phyloP scores from a whole-genome alignment of 345 rosid genomes.

The Gossypium turneri region DNA sequence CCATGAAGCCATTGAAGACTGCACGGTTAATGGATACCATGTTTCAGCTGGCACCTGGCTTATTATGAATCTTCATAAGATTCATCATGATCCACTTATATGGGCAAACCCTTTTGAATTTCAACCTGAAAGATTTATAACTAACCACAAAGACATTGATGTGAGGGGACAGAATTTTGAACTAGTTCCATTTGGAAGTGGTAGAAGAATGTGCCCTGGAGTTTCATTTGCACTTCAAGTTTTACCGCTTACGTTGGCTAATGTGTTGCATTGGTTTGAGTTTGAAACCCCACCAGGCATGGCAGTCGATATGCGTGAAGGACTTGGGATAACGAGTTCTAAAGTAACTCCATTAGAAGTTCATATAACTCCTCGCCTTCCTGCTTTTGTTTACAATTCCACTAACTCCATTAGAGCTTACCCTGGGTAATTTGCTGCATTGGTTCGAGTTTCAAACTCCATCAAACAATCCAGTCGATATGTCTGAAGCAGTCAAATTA shows the following conservation, averaged over 20 bases:
- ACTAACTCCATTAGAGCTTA: background rate
- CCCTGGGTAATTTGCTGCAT: constrained; percentile 21
- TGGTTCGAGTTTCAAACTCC: background rate
- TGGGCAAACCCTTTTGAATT: constrained; percentile 28
- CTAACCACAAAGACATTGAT: constrained; percentile 22
- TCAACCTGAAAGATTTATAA: constrained; percentile 29
- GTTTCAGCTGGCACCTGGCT: no score
- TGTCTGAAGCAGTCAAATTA: no score
- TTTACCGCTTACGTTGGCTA: constrained; percentile 20
- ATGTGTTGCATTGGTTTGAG: constrained; percentile 31
- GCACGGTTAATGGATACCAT: no score
- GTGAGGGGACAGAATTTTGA: constrained; percentile 23
- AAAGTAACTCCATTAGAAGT: constrained; percentile 19
- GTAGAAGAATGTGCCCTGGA: constrained; percentile 35
- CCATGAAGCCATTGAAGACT: no score
- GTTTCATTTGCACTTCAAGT: constrained; percentile 25
- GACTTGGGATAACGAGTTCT: background rate
- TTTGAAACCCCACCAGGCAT: constrained; percentile 13
- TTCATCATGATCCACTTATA: constrained; percentile 27
- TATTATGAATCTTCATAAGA: no score
- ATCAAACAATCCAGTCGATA: no score
- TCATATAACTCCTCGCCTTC: background rate
- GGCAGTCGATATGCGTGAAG: constrained; percentile 25
- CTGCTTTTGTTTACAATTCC: background rate
- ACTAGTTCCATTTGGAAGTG: constrained; percentile 26